Evolutionary conservation across 192 early-diverging fungal genomes (phyloP), one percentile per base, ranked within the genome.

Genomic region (Backusella tarrabulga): DNA sequence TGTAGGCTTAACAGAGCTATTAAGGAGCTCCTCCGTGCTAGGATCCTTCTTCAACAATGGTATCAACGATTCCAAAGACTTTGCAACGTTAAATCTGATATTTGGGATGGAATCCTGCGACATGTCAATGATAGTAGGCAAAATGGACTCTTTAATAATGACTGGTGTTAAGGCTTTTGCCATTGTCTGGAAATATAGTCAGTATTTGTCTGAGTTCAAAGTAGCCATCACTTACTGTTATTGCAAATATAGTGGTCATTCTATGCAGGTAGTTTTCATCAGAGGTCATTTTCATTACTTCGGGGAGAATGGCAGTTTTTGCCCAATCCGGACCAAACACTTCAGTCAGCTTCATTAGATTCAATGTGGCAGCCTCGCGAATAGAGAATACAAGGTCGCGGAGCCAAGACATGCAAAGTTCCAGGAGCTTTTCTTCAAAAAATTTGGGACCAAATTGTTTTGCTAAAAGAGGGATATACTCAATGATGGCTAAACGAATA

Each of bases 321-420:
- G 97, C 96, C 98, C 98, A 99, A 21, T 97, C 97, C 44, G 94
- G 92, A 79, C 98, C 98, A 93, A 99, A 99, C 36, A 99, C 97
- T 78, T 98, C 97, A 17, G 96, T 96, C 63, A 99, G 88, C 83
- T 97, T 97, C 79, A 93, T 90, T 75, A 99, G 89, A 86, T 99
- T 99, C 36, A 87, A 81, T 0, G 95, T 97, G 21, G 98, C 98
- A 2, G 97, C 97, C 87, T 99, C 98, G 60, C 98, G 92, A 84
- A 99, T 98, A 26, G 97, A 96, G 81, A 88, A 99, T 14, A 99
- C 98, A 36, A 91, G 90, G 84, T 99, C 98, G 14, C 96, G 94
- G 60, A 99, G 88, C 98, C 98, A 99, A 72, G 95, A 94, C 96
- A 99, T 98, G 88, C 97, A 98, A 52, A 99, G 87, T 72, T 87